Base-by-base conservation (phyloP, 108 stramenopile genomes). In the Nitzschia inconspicua region DNA sequence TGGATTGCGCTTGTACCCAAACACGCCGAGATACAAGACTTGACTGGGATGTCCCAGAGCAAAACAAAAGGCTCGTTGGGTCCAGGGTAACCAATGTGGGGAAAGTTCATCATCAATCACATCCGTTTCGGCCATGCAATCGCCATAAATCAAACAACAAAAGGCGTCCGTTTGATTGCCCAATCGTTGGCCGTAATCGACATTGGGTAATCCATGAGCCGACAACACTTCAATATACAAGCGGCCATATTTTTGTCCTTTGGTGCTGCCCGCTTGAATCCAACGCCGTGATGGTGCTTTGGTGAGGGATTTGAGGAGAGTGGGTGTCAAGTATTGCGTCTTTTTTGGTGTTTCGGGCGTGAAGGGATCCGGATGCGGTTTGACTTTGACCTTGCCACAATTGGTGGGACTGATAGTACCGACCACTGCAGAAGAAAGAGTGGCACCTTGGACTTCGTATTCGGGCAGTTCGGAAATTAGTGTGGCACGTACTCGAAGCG, bases 41-140 rank as follows among this genome's bases (percentile, higher is more conserved):
- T 51, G 50, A 13, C 63, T 43, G 3, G 78, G 75, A 31, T 77
- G 68, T 9, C 31, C 50, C 42, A 75, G 74, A n/a, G 49, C 32
- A 10, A 83, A 79, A 5, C 58, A 51, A 36, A 71, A 83, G 0
- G 82, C 78, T 11, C 82, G 65, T 34, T 70, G 57, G 4, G 76
- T 66, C 82, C 82, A 83, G 26, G 76, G 78, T 60, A 77, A 42
- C 77, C 77, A 83, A 39, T 74, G 68, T 0, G 82, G 82, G 7
- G 62, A 56, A 0, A 77, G 35, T 23, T 50, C 63, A 50, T 83
- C 82, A 30, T 76, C 65, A 50, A 83, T 79, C 0, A 73, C 57
- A 20, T 75, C 69, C 31, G n/a, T n/a, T n/a, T n/a, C n/a, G n/a
- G n/a, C n/a, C n/a, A n/a, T n/a, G n/a, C n/a, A n/a, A n/a, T n/a